These are phyloP conservation scores for Antarctomyces pellizariae DNA, from an alignment of 495 filamentous ascomycete species.

Conservation along the genomic window DNA sequence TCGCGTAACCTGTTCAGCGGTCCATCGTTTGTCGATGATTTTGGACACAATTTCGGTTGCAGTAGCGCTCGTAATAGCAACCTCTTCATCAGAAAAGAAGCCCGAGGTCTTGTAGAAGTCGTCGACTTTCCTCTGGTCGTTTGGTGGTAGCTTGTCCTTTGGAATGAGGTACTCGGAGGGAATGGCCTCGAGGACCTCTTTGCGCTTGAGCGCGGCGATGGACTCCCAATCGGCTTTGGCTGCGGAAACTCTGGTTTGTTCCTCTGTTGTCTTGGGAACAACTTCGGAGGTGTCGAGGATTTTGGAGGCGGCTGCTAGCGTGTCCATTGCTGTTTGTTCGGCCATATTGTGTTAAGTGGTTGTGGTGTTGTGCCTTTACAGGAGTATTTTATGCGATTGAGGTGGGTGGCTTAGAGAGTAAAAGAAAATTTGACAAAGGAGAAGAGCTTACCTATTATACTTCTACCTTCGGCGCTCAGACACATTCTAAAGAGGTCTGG, in stretches of 20 bases:
- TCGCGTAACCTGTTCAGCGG: constrained; percentile 18
- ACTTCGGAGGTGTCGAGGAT: constrained; percentile 4
- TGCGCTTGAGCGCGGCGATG: constrained; percentile 17
- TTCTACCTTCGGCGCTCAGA: too few species aligned
- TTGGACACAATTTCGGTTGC: constrained; percentile 13
- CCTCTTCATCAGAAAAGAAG: constrained; percentile 16
- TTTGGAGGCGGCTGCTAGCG: constrained; percentile 1
- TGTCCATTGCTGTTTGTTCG: too few species aligned
- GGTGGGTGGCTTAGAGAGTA: too few species aligned
- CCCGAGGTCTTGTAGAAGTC: constrained; percentile 16
- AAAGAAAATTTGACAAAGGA: too few species aligned
- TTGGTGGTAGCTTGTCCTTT: constrained; percentile 15
- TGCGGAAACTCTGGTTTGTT: neutral
- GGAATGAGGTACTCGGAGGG: constrained; percentile 19
- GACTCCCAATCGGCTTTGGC: constrained; percentile 14
- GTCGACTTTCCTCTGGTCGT: constrained; percentile 17
- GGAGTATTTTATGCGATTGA: too few species aligned
- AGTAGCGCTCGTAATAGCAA: constrained; percentile 13
- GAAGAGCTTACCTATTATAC: too few species aligned
- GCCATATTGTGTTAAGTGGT: too few species aligned
- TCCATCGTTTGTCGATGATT: constrained; percentile 14
- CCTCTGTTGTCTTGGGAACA: constrained; percentile 3
- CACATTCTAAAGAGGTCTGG: too few species aligned
- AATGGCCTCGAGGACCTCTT: constrained; percentile 14
- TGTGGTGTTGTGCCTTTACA: too few species aligned